Percentiles rank a stretch among this genome's conserved stretches.
Evolutionary conservation across 2,329 filamentous ascomycete genomes (phyloP).

Genomic region (Capronia epimyces): DNA sequence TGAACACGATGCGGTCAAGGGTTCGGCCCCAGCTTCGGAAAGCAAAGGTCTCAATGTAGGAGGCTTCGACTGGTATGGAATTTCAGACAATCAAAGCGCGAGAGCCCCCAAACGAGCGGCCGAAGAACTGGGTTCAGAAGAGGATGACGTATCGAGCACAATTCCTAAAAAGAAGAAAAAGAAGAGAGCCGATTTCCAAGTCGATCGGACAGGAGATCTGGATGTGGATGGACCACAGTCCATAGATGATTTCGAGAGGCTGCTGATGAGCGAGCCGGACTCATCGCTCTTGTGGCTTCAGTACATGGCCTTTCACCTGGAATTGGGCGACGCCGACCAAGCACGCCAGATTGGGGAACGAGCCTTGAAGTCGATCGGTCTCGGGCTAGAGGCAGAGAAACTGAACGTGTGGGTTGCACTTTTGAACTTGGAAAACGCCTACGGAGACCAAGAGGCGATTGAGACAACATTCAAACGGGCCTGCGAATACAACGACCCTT

Average conservation of each 20-base stretch:
- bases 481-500: slow-evolving; percentile 86
- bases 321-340: slow-evolving; percentile 80
- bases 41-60: slow-evolving; percentile 60
- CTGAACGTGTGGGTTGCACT: slow-evolving; percentile 92
- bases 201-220: slow-evolving; percentile 87
- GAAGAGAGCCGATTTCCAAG: slow-evolving; percentile 69
- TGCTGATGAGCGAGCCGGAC: slow-evolving; percentile 85
- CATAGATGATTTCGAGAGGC: slow-evolving; percentile 84
- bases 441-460: slow-evolving; percentile 74
- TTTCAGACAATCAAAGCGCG: slow-evolving; percentile 5
- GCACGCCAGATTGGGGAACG: slow-evolving; percentile 86
- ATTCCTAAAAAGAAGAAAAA: slow-evolving; percentile 62
- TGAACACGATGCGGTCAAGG: slow-evolving; percentile 37
- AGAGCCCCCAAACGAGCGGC: slow-evolving; percentile 42
- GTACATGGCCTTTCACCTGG: slow-evolving; percentile 98
- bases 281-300: slow-evolving; percentile 91
- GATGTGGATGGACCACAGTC: slow-evolving; percentile 85
- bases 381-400: slow-evolving; percentile 86
- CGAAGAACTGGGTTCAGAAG: slow-evolving; percentile 50
- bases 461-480: slow-evolving; percentile 86
- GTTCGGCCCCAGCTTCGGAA: slow-evolving; percentile 13
- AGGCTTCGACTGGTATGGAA: slow-evolving; percentile 85
- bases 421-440: slow-evolving; percentile 88
- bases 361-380: slow-evolving; percentile 83
- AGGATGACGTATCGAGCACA: slow-evolving; percentile 46